A percentile compares a stretch with the other conserved stretches of the same genome.
phyloP scores from a whole-genome alignment of 345 rosid species.

The Alliaria petiolata region DNA sequence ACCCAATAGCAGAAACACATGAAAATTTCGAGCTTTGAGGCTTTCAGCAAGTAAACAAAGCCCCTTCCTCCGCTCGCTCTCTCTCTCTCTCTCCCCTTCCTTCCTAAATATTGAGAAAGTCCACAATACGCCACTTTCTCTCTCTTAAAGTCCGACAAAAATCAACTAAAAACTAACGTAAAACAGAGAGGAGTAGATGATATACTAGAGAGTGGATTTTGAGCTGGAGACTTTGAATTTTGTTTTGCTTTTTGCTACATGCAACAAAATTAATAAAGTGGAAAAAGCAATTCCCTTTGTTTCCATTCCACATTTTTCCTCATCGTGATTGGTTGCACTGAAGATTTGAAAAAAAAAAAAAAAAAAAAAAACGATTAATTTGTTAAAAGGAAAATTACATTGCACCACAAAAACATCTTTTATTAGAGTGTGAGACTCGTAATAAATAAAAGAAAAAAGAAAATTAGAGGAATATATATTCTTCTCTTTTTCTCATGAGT shows the following conservation, averaged over 20 bases:
- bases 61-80: neutral
- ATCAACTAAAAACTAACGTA: slow-evolving; percentile 13
- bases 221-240: slow-evolving; percentile 16
- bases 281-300: neutral
- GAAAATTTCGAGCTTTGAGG: slow-evolving; percentile 11
- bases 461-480: neutral
- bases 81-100: neutral
- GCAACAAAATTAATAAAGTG: neutral
- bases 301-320: neutral
- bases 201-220: slow-evolving; percentile 17
- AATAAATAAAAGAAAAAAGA: neutral
- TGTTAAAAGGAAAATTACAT: too few species aligned
- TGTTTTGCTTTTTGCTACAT: neutral
- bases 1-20: slow-evolving; percentile 6
- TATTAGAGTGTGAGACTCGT: neutral
- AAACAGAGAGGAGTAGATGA: slow-evolving; percentile 5
- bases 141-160: slow-evolving; percentile 33
- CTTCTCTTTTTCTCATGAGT: neutral
- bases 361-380: neutral
- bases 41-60: slow-evolving; percentile 11
- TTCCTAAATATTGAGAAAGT: slow-evolving; percentile 20
- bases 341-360: neutral
- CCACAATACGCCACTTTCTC: slow-evolving; percentile 25
- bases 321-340: neutral
- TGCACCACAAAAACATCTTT: neutral